Conservation (phyloP, 2,329 filamentous ascomycete species). For the Fonsecaea nubica region DNA sequence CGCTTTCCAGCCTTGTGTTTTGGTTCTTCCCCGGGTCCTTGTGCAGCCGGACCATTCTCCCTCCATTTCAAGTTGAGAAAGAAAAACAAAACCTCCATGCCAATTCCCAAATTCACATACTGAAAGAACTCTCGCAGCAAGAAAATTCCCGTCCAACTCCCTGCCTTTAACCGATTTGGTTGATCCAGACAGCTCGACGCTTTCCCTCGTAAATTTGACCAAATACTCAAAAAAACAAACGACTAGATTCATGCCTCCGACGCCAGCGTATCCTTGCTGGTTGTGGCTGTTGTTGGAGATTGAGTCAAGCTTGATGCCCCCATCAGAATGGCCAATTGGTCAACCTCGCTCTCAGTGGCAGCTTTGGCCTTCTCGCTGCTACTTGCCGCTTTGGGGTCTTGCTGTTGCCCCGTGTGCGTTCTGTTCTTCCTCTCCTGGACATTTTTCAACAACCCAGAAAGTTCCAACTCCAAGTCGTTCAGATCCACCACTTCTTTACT, state of each 20-base stretch:
- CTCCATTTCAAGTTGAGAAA: background rate
- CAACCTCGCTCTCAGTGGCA: conserved; percentile 30
- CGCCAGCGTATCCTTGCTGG: conserved; percentile 8
- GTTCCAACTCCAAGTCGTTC: conserved; percentile 64
- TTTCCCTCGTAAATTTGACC: background rate
- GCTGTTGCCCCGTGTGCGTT: background rate
- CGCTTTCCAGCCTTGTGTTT: background rate
- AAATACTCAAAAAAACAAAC: background rate
- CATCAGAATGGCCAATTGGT: conserved; percentile 31
- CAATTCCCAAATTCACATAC: background rate
- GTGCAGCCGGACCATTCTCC: background rate
- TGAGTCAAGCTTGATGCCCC: conserved; percentile 28
- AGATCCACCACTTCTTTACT: conserved; percentile 55
- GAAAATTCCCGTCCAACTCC: background rate
- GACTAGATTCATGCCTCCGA: conserved; percentile 3
- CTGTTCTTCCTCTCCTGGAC: conserved; percentile 48
- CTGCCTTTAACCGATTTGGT: background rate
- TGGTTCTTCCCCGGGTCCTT: background rate
- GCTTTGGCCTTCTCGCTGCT: conserved; percentile 22
- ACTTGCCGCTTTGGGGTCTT: background rate
- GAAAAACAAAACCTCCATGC: background rate
- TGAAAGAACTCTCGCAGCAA: background rate
- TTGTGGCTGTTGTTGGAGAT: conserved; percentile 10
- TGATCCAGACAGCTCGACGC: background rate
- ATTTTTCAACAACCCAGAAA: conserved; percentile 56